These are phyloP conservation scores for Leishmania arabica DNA, from an alignment of 208 protist species.

Conservation along the genomic window DNA sequence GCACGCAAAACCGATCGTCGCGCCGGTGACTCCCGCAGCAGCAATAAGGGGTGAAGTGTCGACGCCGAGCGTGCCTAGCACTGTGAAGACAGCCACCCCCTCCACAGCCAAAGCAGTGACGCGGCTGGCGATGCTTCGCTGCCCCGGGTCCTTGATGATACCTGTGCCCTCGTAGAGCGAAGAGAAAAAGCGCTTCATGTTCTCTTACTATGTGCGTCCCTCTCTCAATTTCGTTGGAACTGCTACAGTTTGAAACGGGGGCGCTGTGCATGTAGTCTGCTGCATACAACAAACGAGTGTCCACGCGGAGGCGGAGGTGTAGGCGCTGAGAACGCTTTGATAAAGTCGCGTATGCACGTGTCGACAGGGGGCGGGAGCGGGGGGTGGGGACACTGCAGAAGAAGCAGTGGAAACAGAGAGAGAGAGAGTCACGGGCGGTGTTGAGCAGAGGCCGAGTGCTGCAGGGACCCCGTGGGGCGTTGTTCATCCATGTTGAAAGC, in stretches of 20 bases:
- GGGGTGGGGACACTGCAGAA: background rate
- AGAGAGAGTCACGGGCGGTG: background rate
- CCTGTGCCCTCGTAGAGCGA: conserved; percentile 65
- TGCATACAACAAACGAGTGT: background rate
- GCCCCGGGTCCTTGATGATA: conserved; percentile 66
- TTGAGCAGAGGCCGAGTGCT: background rate
- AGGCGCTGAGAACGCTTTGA: background rate
- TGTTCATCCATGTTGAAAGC: background rate
- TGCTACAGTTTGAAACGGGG: background rate
- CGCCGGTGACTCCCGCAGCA: conserved; percentile 78
- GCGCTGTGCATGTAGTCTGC: too few relatives aligned
- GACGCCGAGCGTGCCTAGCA: conserved; percentile 72
- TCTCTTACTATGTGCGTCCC: background rate
- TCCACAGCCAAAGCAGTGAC: conserved; percentile 61
- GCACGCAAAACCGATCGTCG: conserved; percentile 83
- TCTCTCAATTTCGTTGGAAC: background rate
- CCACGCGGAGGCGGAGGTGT: background rate
- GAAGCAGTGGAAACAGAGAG: background rate
- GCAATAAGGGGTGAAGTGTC: conserved; percentile 79
- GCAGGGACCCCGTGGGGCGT: background rate
- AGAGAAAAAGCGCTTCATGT: conserved; percentile 86
- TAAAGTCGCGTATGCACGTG: background rate
- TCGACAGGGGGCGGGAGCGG: background rate
- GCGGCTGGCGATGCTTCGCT: conserved; percentile 72
- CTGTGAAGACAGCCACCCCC: conserved; percentile 57